Evolutionary conservation across 2,329 filamentous ascomycete species (phyloP).

Genomic region (Beauveria sp.): DNA sequence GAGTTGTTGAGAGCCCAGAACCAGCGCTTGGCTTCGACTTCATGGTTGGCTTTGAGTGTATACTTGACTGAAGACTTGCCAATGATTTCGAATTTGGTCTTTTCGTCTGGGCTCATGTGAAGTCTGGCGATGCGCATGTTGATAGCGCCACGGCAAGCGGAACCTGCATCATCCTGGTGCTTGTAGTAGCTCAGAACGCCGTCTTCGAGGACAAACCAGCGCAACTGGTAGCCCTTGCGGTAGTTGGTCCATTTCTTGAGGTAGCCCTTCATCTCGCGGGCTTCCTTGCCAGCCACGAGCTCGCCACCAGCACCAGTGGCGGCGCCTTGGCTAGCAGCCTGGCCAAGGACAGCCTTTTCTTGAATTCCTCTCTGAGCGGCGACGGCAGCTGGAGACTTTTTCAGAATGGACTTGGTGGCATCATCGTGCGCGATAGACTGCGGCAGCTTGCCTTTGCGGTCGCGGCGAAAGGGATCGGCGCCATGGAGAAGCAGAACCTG

Average conservation of each 20-base stretch:
- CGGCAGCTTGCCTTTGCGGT: constrained; percentile 89
- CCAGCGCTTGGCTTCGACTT: constrained; percentile 97
- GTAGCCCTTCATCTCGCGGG: constrained; percentile 96
- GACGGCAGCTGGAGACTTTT: constrained; percentile 88
- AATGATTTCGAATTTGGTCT: constrained; percentile 94
- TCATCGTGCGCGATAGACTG: constrained; percentile 97
- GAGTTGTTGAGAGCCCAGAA: constrained; percentile 99
- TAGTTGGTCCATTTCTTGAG: constrained; percentile 99
- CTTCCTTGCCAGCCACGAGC: constrained; percentile 69
- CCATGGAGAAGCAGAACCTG: constrained; percentile 88
- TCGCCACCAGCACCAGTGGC: constrained; percentile 48
- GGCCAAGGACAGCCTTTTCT: constrained; percentile 90
- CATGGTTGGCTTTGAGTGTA: constrained; percentile 93
- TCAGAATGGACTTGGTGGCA: constrained; percentile 76
- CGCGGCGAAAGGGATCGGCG: constrained; percentile 89
- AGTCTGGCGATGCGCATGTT: constrained; percentile 96
- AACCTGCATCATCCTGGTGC: constrained; percentile 94
- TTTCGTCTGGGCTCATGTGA: constrained; percentile 94
- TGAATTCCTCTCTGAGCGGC: constrained; percentile 93
- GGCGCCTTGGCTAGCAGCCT: constrained; percentile 50
- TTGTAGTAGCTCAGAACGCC: constrained; percentile 98
- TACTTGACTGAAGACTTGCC: constrained; percentile 99
- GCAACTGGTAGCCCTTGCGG: constrained; percentile 88
- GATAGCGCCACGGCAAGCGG: constrained; percentile 92
- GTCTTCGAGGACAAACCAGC: constrained; percentile 97